Base-by-base conservation (phyloP, 192 early-diverging fungal species). In the Podila horticola region DNA sequence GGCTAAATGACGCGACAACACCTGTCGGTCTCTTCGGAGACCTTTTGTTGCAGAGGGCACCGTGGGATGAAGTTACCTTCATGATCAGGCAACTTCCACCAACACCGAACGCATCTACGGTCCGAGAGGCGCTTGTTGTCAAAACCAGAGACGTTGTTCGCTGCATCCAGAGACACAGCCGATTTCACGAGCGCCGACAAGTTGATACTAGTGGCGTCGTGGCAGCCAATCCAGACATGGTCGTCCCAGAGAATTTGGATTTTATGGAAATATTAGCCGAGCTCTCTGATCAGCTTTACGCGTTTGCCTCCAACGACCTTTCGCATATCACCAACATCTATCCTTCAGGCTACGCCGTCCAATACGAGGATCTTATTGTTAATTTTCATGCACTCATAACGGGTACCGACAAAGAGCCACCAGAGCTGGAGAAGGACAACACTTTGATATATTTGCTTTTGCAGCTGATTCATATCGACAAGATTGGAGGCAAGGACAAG, bases 211-310 rank as follows among this genome's bases (percentile, higher is more conserved):
- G 48, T 11, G 49, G 59, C 20, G 62, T 65, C 5, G 65, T 67
- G 4, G 41, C 58, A 41, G 49, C 74, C 4, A 74, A 71, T 15
- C 62, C 68, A 13, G 74, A 87, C 5, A 91, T 92, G 85, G 67
- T 91, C 20, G 87, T 95, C 41, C 93, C 93, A 3, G 79, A 86
- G 36, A 89, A 91, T 62, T 66, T 93, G 15, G 86, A 88, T 71
- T 90, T 91, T 59, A 93, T 93, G 92, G 92, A 93, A 70, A 73
- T 92, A 13, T 89, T 93, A 85, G 91, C 89, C 63, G 92, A 93
- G 74, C 85, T 91, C 5, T 93, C 91, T 9, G 93, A 95, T 75
- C 92, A 93, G 61, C 75, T 95, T 6, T 92, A 92, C 69, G 90
- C 89, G 59, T 91, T 93, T 85, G 92, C 91, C 55, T 72, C 84